phyloP scores from a whole-genome alignment of 75 land plant species.

The Isoetes taiwanensis region DNA sequence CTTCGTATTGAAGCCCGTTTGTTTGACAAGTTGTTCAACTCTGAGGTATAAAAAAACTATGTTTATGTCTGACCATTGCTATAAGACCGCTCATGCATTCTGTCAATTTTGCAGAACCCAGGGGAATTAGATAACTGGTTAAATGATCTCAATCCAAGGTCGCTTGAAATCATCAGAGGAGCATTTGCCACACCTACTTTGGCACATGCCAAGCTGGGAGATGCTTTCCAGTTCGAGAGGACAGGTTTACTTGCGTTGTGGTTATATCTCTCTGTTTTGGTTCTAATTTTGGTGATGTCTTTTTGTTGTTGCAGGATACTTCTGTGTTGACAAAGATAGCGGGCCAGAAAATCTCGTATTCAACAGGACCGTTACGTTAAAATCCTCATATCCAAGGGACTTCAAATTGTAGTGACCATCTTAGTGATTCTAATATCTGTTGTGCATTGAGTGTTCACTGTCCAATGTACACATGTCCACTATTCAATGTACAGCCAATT shows the following conservation, averaged over 20 bases:
- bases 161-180: conserved; percentile 55
- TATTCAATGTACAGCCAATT: too few species aligned
- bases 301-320: conserved; percentile 54
- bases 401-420: too few species aligned
- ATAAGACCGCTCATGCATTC: not conserved
- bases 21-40: conserved; percentile 76
- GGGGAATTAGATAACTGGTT: conserved; percentile 87
- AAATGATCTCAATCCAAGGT: conserved; percentile 67
- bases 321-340: conserved; percentile 64
- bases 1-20: conserved; percentile 76
- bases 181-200: conserved; percentile 69
- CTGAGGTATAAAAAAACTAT: conserved; percentile 71
- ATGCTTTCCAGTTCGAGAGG: conserved; percentile 88
- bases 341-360: conserved; percentile 66
- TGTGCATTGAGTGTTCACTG: too few species aligned
- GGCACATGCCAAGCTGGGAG: conserved; percentile 43
- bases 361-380: conserved; percentile 79
- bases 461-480: too few species aligned
- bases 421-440: too few species aligned
- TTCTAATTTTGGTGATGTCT: not conserved
- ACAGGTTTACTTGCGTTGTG: too few species aligned
- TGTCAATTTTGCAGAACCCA: conserved; percentile 52
- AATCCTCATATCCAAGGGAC: conserved; percentile 59
- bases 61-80: not conserved
- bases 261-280: not conserved